Evolutionary conservation across 2,329 filamentous ascomycete genomes (phyloP).

Genomic region (Cladophialophora chaetospira): DNA sequence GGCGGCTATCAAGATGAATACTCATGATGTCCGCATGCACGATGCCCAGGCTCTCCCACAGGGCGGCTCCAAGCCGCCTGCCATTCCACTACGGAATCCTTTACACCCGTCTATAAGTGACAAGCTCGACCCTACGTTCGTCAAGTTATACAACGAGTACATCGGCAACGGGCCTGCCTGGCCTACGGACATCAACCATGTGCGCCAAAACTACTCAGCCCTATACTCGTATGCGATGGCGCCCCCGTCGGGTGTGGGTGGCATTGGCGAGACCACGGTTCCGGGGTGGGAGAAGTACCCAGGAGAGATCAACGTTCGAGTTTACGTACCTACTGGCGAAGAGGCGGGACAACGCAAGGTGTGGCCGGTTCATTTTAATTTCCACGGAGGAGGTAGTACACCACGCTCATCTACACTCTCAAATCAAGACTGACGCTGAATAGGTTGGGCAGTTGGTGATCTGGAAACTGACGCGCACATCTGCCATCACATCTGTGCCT

Average conservation of each 20-base stretch:
- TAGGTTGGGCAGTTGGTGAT: conserved; percentile 33
- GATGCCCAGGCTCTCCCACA: conserved; percentile 7
- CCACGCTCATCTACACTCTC: neutral
- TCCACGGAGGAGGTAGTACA: conserved; percentile 32
- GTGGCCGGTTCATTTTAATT: conserved; percentile 35
- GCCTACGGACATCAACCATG: conserved; percentile 29
- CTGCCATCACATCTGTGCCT: conserved; percentile 34
- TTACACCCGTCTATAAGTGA: conserved; percentile 31
- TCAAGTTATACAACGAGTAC: conserved; percentile 33
- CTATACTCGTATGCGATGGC: conserved; percentile 32
- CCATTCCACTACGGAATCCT: conserved; percentile 20
- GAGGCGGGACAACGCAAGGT: conserved; percentile 30
- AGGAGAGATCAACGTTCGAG: conserved; percentile 32
- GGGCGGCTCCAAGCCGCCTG: conserved; percentile 10
- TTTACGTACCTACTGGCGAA: conserved; percentile 34
- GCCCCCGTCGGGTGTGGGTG: conserved; percentile 31
- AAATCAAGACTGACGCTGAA: conserved; percentile 3
- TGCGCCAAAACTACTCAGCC: conserved; percentile 31
- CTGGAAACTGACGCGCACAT: conserved; percentile 33
- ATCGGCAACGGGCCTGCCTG: conserved; percentile 29
- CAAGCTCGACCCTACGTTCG: conserved; percentile 32
- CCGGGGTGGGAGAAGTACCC: conserved; percentile 34
- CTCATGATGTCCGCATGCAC: conserved; percentile 22
- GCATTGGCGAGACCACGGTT: conserved; percentile 32
- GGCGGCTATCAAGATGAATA: conserved; percentile 16